Evolutionary conservation across 2,329 filamentous ascomycete species (phyloP), one percentile per base, ranked within the genome.

Genomic region (Thielaviopsis musarum): DNA sequence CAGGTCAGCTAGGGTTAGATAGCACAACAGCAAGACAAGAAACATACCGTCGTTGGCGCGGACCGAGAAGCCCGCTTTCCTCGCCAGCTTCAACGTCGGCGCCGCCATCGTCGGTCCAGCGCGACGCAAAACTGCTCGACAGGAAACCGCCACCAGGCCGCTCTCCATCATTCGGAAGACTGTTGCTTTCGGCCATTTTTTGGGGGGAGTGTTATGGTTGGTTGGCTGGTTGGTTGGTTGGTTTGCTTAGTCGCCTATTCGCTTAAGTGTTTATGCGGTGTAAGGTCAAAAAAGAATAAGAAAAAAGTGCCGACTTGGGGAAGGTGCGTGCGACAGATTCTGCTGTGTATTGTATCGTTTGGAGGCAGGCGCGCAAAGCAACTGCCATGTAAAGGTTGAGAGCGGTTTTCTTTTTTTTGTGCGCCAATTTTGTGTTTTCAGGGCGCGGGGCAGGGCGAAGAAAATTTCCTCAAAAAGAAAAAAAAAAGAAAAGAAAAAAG

Each of bases 81-180:
- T 61, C 60, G 38, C 52, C 52, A 13, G 55, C 51, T 15, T 61
- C 60, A 9, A 56, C 57, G 15, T 56, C 57, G 10, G 54, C 52
- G 17, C 54, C 60, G 49, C 49, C 26, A 34, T 56, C 59, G 24
- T 59, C 57, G 5, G 57, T 61, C 57, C 57, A 59, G 26, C 60
- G 57, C 19, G 60, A 61, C 3, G 57, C 49, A 59, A 59, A 61
- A n/a, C 60, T 61, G 21, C 60, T 52, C 10, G 60, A 61, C 2
- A 61, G 17, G 26, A 61, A 61, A 28, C 55, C 59, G n/a, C 19
- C 54, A 6, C 22, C 53, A 21, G 60, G 54, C 26, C 34, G 60
- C 24, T 59, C 60, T 22, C 34, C 53, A 19, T 59, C 57, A 24
- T 53, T 45, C 2, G 60, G 54, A 54, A 59, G 60, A 28, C 60